Evolutionary conservation across 108 stramenopile species (phyloP).

Genomic region (Cyclostephanos tholiformis): DNA sequence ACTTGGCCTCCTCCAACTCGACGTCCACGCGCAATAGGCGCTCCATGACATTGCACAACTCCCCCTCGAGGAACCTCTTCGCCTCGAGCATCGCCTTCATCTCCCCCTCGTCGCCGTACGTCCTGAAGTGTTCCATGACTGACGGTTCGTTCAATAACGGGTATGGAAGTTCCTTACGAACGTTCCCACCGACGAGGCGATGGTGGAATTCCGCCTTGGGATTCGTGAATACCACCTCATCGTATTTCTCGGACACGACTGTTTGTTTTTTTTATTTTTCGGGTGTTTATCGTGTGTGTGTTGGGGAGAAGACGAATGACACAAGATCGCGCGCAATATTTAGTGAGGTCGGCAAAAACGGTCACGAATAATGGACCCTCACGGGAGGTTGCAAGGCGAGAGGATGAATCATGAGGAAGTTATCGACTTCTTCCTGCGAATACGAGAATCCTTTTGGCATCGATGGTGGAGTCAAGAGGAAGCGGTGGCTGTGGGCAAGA

Average conservation of each 20-base stretch:
- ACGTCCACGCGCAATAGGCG: conserved; percentile 55
- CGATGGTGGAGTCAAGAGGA: no score
- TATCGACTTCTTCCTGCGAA: no score
- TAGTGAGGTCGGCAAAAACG: background rate
- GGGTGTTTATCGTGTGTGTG: no score
- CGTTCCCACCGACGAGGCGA: conserved; percentile 40
- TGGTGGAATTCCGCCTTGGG: conserved; percentile 74
- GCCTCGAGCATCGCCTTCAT: conserved; percentile 64
- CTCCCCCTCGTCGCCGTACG: conserved; percentile 68
- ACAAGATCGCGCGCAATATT: no score
- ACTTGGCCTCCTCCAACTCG: conserved; percentile 60
- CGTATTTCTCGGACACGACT: conserved; percentile 94
- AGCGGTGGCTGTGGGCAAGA: no score
- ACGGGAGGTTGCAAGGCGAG: no score
- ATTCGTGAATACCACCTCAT: conserved; percentile 96
- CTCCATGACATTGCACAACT: conserved; percentile 66
- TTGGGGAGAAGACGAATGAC: no score
- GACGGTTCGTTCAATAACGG: conserved; percentile 47
- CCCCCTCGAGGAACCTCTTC: conserved; percentile 66
- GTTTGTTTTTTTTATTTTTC: conserved; percentile 24
- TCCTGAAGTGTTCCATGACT: conserved; percentile 51
- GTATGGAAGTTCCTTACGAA: conserved; percentile 21
- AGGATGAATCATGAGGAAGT: no score
- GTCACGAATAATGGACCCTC: no score
- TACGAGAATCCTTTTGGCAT: no score